phyloP scores from a whole-genome alignment of 2,329 filamentous ascomycete genomes.

The Fulvia fulva region DNA sequence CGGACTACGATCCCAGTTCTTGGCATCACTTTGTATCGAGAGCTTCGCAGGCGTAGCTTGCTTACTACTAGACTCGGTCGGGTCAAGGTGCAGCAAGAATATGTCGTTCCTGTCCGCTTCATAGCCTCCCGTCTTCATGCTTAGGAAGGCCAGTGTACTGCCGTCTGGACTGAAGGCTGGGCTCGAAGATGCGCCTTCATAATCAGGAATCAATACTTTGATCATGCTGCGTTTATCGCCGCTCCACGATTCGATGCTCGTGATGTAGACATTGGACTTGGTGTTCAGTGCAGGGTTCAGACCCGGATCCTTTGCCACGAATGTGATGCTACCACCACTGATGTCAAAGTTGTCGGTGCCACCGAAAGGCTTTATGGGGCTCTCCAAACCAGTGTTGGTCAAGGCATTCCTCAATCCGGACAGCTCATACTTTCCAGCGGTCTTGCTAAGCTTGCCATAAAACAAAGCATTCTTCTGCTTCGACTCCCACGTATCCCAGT shows the following conservation, averaged over 20 bases:
- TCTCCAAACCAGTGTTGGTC: slow-evolving; percentile 55
- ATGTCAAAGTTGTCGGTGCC: slow-evolving; percentile 78
- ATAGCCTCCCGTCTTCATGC: slow-evolving; percentile 73
- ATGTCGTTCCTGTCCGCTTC: slow-evolving; percentile 74
- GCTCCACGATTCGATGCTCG: slow-evolving; percentile 60
- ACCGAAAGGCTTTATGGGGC: slow-evolving; percentile 73
- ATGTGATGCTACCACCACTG: slow-evolving; percentile 59
- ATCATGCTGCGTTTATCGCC: slow-evolving; percentile 50
- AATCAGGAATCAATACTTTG: slow-evolving; percentile 56
- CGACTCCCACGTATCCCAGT: slow-evolving; percentile 58
- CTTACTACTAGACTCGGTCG: slow-evolving; percentile 31
- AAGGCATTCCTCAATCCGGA: slow-evolving; percentile 61
- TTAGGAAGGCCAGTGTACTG: slow-evolving; percentile 67
- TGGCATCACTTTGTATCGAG: neutral
- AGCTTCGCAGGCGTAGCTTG: slow-evolving; percentile 2
- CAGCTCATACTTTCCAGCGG: slow-evolving; percentile 36
- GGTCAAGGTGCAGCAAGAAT: slow-evolving; percentile 57
- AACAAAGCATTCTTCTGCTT: slow-evolving; percentile 69
- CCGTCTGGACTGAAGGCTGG: slow-evolving; percentile 75
- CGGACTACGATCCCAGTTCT: slow-evolving; percentile 52
- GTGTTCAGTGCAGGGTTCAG: slow-evolving; percentile 71
- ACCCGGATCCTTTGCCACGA: slow-evolving; percentile 70
- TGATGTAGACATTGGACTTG: slow-evolving; percentile 75
- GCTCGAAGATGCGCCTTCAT: slow-evolving; percentile 59
- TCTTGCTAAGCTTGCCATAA: slow-evolving; percentile 57